Base-by-base conservation (phyloP, 129 eudicot species). In the Helianthus annuus region DNA sequence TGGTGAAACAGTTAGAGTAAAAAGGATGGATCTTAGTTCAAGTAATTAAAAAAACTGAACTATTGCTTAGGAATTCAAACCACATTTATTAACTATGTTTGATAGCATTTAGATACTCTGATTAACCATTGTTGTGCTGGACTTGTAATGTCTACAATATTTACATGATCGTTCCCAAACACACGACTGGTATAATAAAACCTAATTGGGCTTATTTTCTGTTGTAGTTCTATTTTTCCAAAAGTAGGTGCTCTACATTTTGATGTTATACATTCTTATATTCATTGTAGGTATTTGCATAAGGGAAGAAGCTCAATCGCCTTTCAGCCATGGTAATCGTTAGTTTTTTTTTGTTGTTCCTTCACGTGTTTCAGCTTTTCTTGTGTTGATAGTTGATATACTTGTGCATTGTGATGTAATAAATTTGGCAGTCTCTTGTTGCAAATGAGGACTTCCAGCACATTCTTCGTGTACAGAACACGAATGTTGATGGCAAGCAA, bases 391-490 rank as follows among this genome's bases (percentile, higher is more conserved):
- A 3, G 6, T 39, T 57, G 15, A n/a, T n/a, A n/a, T n/a, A n/a
- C n/a, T n/a, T n/a, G n/a, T n/a, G n/a, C n/a, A n/a, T n/a, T n/a
- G n/a, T n/a, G n/a, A 42, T 70, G 19, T 38, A n/a, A 1, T 29
- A 32, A 60, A 13, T 72, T 29, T 15, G 45, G 48, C 71, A 84
- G 89, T 78, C 89, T 71, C 73, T 85, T 65, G 86, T 85, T 14
- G 89, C 89, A 27, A 75, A 71, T 34, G 88, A 84, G 17, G 85
- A 84, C 14, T 84, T 84, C 56, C 88, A 84, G 48, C 88, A 84
- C 69, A 84, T 84, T 80, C 85, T 84, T 55, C 88, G 88, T 84
- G 70, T 84, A 24, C 82, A 80, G 72, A 84, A 84, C 79, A 84
- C 88, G 38, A 84, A 84, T 34, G 88, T 84, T 1, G 88, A 84